Base-by-base conservation (phyloP, 768 basidiomycete genomes). In the Boletus coccyginus region DNA sequence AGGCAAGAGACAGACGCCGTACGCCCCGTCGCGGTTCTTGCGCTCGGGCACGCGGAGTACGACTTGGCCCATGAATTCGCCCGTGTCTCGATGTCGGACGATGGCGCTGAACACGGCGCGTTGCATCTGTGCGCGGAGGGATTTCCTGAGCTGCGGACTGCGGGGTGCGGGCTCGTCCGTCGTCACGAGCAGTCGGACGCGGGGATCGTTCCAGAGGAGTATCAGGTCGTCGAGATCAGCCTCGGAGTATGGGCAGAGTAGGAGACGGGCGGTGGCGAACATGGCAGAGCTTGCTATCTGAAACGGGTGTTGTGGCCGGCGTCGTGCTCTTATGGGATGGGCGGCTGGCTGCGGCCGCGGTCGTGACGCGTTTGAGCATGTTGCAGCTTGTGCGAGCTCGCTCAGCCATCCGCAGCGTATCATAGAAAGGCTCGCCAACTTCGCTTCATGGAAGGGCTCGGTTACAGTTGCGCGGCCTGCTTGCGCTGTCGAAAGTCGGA, bases 21-120 rank as follows among this genome's bases (percentile, higher is more conserved):
- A 67, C 31, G 59, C 57, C 48, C 72, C 73, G 52, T 74, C 66
- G 57, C 70, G 63, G 36, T 74, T 62, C 59, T 60, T 60, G 7
- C 66, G 64, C 24, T 68, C 59, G 21, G 47, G 58, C 7, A 69
- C 62, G 47, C 57, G 62, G 24, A 76, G 33, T 41, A 63, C 62
- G 39, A 71, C 61, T 14, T 70, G 63, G 21, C 76, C 75, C 33
- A 76, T 53, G 55, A 75, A 73, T 41, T 62, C 69, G 50, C 57
- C 62, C 19, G 65, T 67, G 41, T 62, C 66, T 40, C 67, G 68
- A 24, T 62, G 59, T 24, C 63, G 65, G 57, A 74, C 54, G 52
- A 76, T 57, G 14, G 55, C 57, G 41, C 62, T 60, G 51, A 77
- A 65, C 35, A 62, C 59, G 19, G 71, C 69, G 29, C 46, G 53